Evolutionary conservation across 345 rosid species (phyloP), one percentile per base, ranked within the genome.

Genomic region (Lepidium africanum): DNA sequence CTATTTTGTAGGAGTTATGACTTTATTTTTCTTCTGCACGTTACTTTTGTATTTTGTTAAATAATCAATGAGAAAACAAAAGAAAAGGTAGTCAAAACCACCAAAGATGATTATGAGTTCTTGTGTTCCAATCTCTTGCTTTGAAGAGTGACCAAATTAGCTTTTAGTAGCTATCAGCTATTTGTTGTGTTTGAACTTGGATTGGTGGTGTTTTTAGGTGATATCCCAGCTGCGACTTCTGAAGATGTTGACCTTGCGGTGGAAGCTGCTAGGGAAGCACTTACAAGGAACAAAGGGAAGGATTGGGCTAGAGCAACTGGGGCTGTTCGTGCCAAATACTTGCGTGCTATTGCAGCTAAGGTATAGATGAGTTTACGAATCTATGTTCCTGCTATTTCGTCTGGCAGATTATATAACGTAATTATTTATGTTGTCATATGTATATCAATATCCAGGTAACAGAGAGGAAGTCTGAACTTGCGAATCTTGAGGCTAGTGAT

Each of bases 331-430:
- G 99, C 99, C 53, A 91, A 74, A 85, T 89, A 83, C 69, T 70
- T 95, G 73, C 97, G 96, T 14, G 99, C 96, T 63, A 95, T 95
- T 79, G 94, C 99, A 73, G 87, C 96, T 6, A 95, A 94, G 97
- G 99, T 94, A 68, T 0, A 33, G 0, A 25, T 15, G 9, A 27
- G 2, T 36, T 60, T 11, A 19, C 1, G 0, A 42, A 32, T 2
- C 30, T 14, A 3, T 19, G 27, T 25, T 36, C 55, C 41, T 23
- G 17, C 17, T 70, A n/a, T 27, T 45, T 5, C 15, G 10, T 43
- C 16, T 25, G 48, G 6, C 35, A 38, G 7, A 38, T 1, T 57
- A 9, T 10, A 9, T 10, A 9, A 1, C 46, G 27, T 43, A 67
- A 35, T 10, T 68, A 8, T 12, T 50, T 27, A 15, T 62, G 50